These are phyloP conservation scores for Penicillium ucsense DNA, from an alignment of 495 filamentous ascomycete species.

Conservation along the genomic window DNA sequence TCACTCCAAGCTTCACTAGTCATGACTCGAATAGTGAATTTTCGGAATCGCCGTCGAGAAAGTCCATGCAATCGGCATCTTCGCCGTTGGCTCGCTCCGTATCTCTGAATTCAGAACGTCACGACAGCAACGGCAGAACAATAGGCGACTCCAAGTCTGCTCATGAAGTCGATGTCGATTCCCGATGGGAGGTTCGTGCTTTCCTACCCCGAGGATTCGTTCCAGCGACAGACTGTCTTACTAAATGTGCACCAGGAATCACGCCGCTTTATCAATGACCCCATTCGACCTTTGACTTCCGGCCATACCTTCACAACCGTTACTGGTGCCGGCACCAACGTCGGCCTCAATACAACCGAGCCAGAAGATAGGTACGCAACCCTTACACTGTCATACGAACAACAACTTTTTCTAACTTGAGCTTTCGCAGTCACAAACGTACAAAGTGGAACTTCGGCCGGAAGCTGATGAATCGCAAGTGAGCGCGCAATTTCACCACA, in stretches of 20 bases:
- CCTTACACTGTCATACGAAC: not conserved
- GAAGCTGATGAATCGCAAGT: constrained; percentile 26
- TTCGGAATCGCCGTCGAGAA: constrained; percentile 28
- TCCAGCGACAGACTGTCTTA: constrained; percentile 7
- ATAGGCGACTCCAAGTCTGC: constrained; percentile 25
- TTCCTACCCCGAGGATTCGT: not conserved
- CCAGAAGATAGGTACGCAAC: constrained; percentile 31
- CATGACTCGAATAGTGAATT: constrained; percentile 33
- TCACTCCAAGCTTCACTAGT: constrained; percentile 21
- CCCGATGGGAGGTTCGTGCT: constrained; percentile 31
- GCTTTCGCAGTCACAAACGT: constrained; percentile 18
- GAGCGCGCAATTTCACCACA: not conserved
- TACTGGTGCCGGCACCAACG: constrained; percentile 15
- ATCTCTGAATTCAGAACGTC: constrained; percentile 29
- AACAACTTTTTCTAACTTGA: not conserved
- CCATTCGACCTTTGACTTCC: constrained; percentile 29
- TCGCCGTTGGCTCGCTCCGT: constrained; percentile 31
- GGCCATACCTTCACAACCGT: constrained; percentile 19
- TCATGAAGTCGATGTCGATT: constrained; percentile 33
- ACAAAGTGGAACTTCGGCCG: constrained; percentile 36
- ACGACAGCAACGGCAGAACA: constrained; percentile 13
- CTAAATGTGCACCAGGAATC: constrained; percentile 21
- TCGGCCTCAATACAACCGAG: constrained; percentile 2
- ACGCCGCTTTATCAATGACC: constrained; percentile 28
- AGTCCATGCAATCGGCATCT: constrained; percentile 27